Evolutionary conservation across 768 basidiomycete species (phyloP), one percentile per base, ranked within the genome.

Genomic region (Daedalea quercina): DNA sequence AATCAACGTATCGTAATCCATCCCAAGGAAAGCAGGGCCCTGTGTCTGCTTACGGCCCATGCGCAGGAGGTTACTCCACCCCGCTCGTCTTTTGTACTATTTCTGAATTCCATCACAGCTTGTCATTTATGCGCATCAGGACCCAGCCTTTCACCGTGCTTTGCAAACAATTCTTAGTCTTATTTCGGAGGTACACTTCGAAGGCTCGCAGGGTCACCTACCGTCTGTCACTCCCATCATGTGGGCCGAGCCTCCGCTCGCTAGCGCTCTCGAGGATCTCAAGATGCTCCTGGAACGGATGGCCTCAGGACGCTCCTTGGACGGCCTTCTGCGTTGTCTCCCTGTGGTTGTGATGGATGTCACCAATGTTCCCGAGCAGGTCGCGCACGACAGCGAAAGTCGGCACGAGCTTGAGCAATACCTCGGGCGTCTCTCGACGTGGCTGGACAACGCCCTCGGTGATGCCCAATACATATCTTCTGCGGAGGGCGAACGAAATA

Each of bases 221-320:
- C 4, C 35, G 19, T 9, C 37, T 58, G 1, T 42, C 50, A 57
- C 51, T 15, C 58, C 58, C 8, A 15, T 61, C 47, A 20, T 59
- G n/a, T 59, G 56, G 58, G 35, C 56, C 6, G 62, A 63, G 20
- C 52, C 55, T 1, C 49, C 50, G 15, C 57, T 63, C 47, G 24
- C 37, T 0, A 33, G 35, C 13, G 57, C 53, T 1, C 44, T 61
- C 25, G 43, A 34, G 1, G 48, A 63, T 22, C 40, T 61, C 19
- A 52, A 51, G 26, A 51, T 49, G 4, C 25, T 61, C n/a, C 43
- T 63, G 3, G 54, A 62, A 19, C 60, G 62, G 7, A 24, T 58
- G 19, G 57, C 62, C 1, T 59, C 57, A 19, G 52, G 56, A 7
- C 53, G 26, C n/a, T 34, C 53, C 13, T 40, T 63, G n/a, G 57